Percentiles rank a stretch among this genome's conserved stretches.
Conservation (phyloP, 495 filamentous ascomycete species). For the Penicillium alfredii region DNA sequence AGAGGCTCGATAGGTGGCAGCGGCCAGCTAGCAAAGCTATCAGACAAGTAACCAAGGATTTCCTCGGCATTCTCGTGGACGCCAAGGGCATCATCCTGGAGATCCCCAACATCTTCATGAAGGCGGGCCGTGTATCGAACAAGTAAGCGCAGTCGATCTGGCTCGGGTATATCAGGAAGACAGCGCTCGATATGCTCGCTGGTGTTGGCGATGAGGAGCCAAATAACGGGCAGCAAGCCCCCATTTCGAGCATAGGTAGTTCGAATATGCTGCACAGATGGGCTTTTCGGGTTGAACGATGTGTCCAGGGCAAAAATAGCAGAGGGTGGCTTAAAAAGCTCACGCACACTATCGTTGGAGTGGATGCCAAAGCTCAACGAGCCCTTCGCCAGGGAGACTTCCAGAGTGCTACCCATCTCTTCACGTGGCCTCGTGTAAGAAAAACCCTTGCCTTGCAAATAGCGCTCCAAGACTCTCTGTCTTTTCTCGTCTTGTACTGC, state of each 20-base stretch:
- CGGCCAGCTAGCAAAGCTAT: constrained; percentile 36
- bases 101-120: constrained; percentile 41
- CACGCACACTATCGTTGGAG: constrained; percentile 31
- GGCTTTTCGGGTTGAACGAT: constrained; percentile 37
- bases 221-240: constrained; percentile 44
- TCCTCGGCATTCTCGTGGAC: constrained; percentile 43
- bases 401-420: constrained; percentile 30
- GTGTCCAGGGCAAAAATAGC: constrained; percentile 51
- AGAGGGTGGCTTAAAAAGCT: constrained; percentile 38
- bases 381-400: constrained; percentile 32
- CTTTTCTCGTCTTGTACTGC: constrained; percentile 37
- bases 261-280: constrained; percentile 37
- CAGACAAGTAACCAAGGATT: constrained; percentile 33
- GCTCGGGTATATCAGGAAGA: constrained; percentile 35
- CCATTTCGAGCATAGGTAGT: constrained; percentile 38
- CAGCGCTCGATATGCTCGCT: constrained; percentile 53
- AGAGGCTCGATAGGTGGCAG: constrained; percentile 41
- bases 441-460: constrained; percentile 45
- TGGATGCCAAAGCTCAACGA: constrained; percentile 46
- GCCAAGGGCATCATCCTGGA: constrained; percentile 41
- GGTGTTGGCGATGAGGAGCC: constrained; percentile 47
- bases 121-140: constrained; percentile 36
- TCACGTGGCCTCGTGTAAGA: constrained; percentile 37
- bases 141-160: constrained; percentile 35
- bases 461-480: constrained; percentile 47